Base-by-base conservation (phyloP, 441 rosid species). In the Eutrema salsugineum region DNA sequence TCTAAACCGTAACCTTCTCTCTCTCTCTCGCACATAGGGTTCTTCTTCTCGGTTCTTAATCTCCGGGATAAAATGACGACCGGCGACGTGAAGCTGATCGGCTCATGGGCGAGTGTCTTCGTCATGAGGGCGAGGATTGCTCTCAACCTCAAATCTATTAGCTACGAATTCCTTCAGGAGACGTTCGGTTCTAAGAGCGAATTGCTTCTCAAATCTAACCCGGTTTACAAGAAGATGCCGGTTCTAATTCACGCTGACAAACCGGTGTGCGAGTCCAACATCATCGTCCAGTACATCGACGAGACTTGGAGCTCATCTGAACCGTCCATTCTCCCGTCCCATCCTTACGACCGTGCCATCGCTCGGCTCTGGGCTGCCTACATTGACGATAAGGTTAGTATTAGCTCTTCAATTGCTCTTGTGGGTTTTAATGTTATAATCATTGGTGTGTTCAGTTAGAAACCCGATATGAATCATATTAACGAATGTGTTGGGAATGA, bases 211-310 rank as follows among this genome's bases (percentile, higher is more conserved):
- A 57, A 84, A 80, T 85, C 87, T 3, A 90, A 92, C 60, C 97
- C 97, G 22, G 82, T 90, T 47, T 80, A 90, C 80, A 88, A 92
- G 83, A 92, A 90, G 77, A 74, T 92, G 3, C 95, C 91, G 0
- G 96, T 90, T 63, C 82, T 92, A 20, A 72, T 90, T 63, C 91
- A 92, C 24, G 70, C 63, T 17, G 88, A 75, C 8, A 87, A 83
- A 66, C 90, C 93, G 10, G 60, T 92, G 20, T 84, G 87, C 11
- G 97, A 92, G 70, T 88, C 98, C 10, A 85, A 83, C 44, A 42
- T 93, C 48, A 93, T 88, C 43, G 89, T 92, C 16, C 75, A 90
- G 69, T 90, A 88, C 60, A 72, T 92, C 3, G 88, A 90, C n/a
- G 95, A 87, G 61, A 50, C 68, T 43, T 92, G 94, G 93, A 76